Percentiles rank a stretch among this genome's conserved stretches.
phyloP scores from a whole-genome alignment of 176 grass and related monocot species.

The Aegilops tauschii region DNA sequence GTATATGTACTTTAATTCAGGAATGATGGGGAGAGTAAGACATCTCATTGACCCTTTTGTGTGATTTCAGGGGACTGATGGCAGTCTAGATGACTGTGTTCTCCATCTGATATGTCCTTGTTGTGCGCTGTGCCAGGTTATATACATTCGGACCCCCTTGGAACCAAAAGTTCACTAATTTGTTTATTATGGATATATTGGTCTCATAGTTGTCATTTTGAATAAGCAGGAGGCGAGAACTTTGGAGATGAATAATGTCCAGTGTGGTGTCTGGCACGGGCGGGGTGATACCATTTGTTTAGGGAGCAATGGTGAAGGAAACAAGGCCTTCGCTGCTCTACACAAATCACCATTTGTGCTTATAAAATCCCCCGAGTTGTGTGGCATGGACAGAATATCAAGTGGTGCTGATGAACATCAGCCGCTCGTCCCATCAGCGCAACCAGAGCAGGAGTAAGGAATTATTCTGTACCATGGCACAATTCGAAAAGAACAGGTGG shows the following conservation, averaged over 20 bases:
- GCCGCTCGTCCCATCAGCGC: slow-evolving; percentile 39
- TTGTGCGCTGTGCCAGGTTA: slow-evolving; percentile 90
- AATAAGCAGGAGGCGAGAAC: slow-evolving; percentile 84
- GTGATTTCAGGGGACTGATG: slow-evolving; percentile 69
- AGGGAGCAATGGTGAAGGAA: slow-evolving; percentile 61
- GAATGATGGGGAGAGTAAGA: background rate
- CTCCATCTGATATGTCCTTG: slow-evolving; percentile 91
- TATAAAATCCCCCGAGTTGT: slow-evolving; percentile 69
- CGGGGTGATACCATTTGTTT: slow-evolving; percentile 90
- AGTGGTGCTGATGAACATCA: slow-evolving; percentile 38
- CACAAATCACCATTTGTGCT: slow-evolving; percentile 54
- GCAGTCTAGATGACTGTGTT: slow-evolving; percentile 84
- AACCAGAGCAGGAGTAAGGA: slow-evolving; percentile 33
- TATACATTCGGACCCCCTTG: background rate
- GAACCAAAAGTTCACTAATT: background rate
- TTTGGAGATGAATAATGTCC: slow-evolving; percentile 98
- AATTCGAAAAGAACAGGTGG: background rate
- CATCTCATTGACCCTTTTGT: background rate
- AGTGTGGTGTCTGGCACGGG: slow-evolving; percentile 90
- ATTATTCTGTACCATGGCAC: background rate
- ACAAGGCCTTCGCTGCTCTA: slow-evolving; percentile 47
- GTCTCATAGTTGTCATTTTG: slow-evolving; percentile 23
- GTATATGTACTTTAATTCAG: background rate
- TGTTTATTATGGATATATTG: background rate
- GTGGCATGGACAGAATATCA: slow-evolving; percentile 75